A percentile compares a stretch with the other conserved stretches of the same genome.
These are phyloP conservation scores for Rhynchospora breviuscula DNA, from an alignment of 176 grass and related monocot genomes.

Conservation along the genomic window DNA sequence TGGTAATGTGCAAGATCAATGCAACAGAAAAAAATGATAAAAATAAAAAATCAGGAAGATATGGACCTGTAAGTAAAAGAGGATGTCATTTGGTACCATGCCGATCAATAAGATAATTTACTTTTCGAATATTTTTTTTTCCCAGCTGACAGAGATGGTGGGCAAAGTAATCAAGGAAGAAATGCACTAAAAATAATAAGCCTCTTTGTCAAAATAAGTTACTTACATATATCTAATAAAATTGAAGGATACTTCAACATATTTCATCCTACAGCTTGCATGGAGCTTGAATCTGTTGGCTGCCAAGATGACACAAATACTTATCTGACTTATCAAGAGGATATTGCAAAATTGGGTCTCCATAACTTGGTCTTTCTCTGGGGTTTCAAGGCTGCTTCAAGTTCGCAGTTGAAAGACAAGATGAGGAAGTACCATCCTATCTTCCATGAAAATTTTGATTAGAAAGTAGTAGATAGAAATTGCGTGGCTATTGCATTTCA, in stretches of 20 bases:
- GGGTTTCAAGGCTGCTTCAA: conserved; percentile 48
- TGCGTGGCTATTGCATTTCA: conserved; percentile 61
- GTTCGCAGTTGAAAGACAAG: conserved; percentile 42
- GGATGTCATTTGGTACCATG: background rate
- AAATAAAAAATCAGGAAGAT: too few species aligned
- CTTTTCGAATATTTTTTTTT: background rate
- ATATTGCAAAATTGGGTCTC: conserved; percentile 30
- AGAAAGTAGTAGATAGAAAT: conserved; percentile 59
- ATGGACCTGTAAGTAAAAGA: background rate
- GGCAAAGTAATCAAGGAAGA: conserved; percentile 45
- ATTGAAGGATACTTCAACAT: conserved; percentile 69
- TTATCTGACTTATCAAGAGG: background rate
- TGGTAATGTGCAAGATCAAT: background rate
- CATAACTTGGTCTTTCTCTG: conserved; percentile 66
- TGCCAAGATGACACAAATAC: background rate
- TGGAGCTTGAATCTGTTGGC: conserved; percentile 40
- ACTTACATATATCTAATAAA: conserved; percentile 44
- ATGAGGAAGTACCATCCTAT: conserved; percentile 43
- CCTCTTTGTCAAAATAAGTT: conserved; percentile 71
- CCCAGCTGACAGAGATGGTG: conserved; percentile 43
- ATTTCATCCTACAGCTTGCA: conserved; percentile 48
- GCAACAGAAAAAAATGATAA: background rate
- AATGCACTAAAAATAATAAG: conserved; percentile 70
- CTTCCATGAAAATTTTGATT: conserved; percentile 61
- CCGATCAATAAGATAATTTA: conserved; percentile 12